Percentiles rank a stretch among this genome's conserved stretches.
Evolutionary conservation across 345 rosid species (phyloP).

Genomic region (Linum usitatissimum): DNA sequence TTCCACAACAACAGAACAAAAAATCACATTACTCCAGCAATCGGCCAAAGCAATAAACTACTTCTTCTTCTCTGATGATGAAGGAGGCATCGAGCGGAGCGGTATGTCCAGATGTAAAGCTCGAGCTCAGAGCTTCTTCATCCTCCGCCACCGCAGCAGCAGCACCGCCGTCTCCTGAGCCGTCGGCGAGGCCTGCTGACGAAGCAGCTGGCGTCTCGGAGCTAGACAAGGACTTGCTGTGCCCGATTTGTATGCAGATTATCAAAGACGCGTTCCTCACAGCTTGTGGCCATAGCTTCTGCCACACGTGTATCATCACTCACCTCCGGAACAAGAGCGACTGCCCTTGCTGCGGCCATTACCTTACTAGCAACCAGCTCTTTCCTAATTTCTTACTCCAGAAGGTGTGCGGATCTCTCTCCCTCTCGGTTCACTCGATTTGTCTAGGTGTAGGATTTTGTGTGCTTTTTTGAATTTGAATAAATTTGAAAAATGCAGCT

Average conservation of each 20-base stretch:
- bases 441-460: neutral
- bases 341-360: constrained; percentile 88
- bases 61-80: constrained; percentile 5
- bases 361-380: constrained; percentile 65
- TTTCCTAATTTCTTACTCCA: constrained; percentile 83
- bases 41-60: neutral
- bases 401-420: constrained; percentile 39
- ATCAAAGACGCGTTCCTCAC: constrained; percentile 95
- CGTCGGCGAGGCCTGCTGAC: neutral
- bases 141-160: constrained; percentile 13
- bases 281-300: constrained; percentile 92
- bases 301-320: constrained; percentile 90
- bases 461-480: constrained; percentile 3
- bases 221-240: constrained; percentile 63
- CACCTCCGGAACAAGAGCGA: constrained; percentile 87
- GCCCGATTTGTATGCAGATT: constrained; percentile 98
- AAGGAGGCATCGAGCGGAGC: constrained; percentile 24
- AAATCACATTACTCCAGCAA: neutral
- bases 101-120: constrained; percentile 18
- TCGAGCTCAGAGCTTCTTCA: constrained; percentile 10
- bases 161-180: constrained; percentile 8
- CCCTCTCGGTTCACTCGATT: neutral
- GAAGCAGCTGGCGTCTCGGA: constrained; percentile 8
- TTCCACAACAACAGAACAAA: too few relatives aligned
- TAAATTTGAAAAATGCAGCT: constrained; percentile 12